Base-by-base conservation (phyloP, 345 rosid genomes). In the Trapa incisa region DNA sequence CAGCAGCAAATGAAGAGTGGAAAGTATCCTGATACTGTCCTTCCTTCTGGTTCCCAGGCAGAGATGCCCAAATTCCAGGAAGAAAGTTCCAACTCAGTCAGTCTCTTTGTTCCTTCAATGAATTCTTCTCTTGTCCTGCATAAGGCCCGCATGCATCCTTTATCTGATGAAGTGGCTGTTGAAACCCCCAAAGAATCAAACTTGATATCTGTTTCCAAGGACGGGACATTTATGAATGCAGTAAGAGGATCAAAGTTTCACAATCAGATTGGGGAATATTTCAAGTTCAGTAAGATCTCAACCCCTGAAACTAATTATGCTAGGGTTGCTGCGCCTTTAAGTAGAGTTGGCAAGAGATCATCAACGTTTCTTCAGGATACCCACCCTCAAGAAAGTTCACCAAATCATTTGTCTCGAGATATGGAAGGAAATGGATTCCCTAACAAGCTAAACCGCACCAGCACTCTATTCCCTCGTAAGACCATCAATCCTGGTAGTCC, bases 1-100 rank as follows among this genome's bases (percentile, higher is more conserved):
- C 96, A 80, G 83, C 90, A 86, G 64, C 83, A 79, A 70, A 70
- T 85, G 37, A 84, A 77, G 77, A 66, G 80, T 52, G 94, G 90
- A 73, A 80, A 74, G 54, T 67, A 71, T 72, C 75, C 80, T 22
- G 79, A 76, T 45, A 68, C 45, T 67, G 68, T 67, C 58, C 64
- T 76, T 65, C 64, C 75, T 37, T 76, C 81, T 70, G 72, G 70
- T 61, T 78, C 74, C 72, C 83, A 75, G 77, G 78, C 71, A 75
- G 83, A 84, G 69, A 73, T 74, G 69, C 80, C 82, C 38, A 74
- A 41, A 68, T 70, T 76, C 4, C 68, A 69, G 61, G 78, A 66
- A 47, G 76, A 41, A 65, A 77, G 76, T 69, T 76, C 73, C 22
- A 79, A 61, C 65, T 74, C 72, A 32, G 45, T 71, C 48, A 69